phyloP scores from a whole-genome alignment of 495 filamentous ascomycete genomes.

The Penicillium angulare region DNA sequence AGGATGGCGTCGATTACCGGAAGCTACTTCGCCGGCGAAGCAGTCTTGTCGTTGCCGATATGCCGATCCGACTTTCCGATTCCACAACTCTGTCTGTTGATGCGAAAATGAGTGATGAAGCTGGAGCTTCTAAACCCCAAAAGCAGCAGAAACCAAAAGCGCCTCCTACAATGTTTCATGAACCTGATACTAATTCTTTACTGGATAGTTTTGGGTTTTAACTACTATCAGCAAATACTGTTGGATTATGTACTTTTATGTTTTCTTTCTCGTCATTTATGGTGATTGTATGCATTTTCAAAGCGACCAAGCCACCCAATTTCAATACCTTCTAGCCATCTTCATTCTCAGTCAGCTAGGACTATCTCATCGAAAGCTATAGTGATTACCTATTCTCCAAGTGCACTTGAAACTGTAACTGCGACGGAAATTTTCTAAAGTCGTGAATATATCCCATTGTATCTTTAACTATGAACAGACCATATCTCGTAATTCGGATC shows the following conservation, averaged over 20 bases:
- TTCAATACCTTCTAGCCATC: background rate
- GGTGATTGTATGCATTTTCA: slow-evolving; percentile 3
- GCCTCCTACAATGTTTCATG: slow-evolving; percentile 79
- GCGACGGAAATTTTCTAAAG: no score
- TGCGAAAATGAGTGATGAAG: slow-evolving; percentile 11
- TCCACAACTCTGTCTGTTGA: slow-evolving; percentile 8
- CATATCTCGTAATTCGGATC: background rate
- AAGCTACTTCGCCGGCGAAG: slow-evolving; percentile 68
- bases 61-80: slow-evolving; percentile 44
- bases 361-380: no score
- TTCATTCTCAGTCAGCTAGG: background rate
- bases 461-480: background rate
- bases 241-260: slow-evolving; percentile 3
- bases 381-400: no score
- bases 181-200: slow-evolving; percentile 82
- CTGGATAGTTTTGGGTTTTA: slow-evolving; percentile 77
- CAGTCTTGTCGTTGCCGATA: slow-evolving; percentile 78
- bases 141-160: slow-evolving; percentile 61
- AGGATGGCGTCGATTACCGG: slow-evolving; percentile 56
- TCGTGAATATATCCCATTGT: background rate
- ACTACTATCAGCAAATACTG: background rate
- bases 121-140: slow-evolving; percentile 8
- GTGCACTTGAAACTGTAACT: no score
- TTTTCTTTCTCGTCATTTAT: background rate
- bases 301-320: slow-evolving; percentile 8